phyloP scores from a whole-genome alignment of 1,284 basidiomycete species.

The Ganoderma sinense region DNA sequence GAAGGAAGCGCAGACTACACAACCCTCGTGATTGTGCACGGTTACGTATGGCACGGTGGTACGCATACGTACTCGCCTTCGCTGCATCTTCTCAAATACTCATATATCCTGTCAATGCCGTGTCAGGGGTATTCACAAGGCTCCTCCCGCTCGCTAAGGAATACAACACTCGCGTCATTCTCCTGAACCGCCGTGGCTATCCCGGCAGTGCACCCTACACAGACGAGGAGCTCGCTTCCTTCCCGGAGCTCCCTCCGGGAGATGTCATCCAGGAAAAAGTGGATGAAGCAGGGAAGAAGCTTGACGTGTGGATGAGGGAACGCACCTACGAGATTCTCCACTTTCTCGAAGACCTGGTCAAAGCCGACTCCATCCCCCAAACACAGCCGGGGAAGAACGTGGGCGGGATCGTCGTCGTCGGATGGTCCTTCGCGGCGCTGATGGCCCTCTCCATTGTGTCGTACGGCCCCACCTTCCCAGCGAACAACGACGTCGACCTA shows the following conservation, averaged over 20 bases:
- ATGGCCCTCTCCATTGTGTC: constrained; percentile 31
- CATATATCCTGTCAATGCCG: neutral
- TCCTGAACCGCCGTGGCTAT: constrained; percentile 43
- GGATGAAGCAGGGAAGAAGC: neutral
- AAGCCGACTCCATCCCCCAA: constrained; percentile 27
- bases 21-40: constrained; percentile 13
- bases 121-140: constrained; percentile 36
- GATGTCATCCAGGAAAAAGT: neutral
- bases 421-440: constrained; percentile 17
- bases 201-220: constrained; percentile 36
- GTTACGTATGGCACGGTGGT: constrained; percentile 7
- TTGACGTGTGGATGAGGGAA: constrained; percentile 18
- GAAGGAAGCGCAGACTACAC: constrained; percentile 8
- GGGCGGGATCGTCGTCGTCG: constrained; percentile 14
- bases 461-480: constrained; percentile 27
- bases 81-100: neutral
- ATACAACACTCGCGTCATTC: constrained; percentile 38
- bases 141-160: constrained; percentile 24
- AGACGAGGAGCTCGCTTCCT: constrained; percentile 31
- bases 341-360: constrained; percentile 35
- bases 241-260: neutral
- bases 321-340: constrained; percentile 31
- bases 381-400: neutral
- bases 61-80: neutral
- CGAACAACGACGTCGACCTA: constrained; percentile 12